Evolutionary conservation across 306 rosid species (phyloP).

Genomic region (Cicer yamashitae): DNA sequence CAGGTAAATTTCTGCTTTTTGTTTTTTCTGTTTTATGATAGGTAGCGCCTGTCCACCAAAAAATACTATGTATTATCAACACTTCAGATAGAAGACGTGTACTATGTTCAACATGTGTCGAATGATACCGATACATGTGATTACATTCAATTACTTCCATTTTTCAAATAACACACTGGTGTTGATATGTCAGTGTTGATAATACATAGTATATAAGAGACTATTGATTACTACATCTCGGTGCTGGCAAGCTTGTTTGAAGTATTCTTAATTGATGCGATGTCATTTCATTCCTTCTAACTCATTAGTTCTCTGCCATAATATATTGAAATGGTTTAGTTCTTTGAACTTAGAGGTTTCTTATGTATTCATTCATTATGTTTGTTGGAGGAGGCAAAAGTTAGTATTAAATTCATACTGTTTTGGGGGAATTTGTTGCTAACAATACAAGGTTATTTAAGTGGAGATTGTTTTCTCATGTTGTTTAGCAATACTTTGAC

Average conservation of each 20-base stretch:
- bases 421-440: conserved; percentile 7
- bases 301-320: conserved; percentile 3
- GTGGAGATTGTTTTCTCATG: conserved; percentile 18
- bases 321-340: conserved; percentile 16
- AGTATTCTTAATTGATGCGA: not conserved
- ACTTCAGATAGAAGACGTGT: no score
- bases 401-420: not conserved
- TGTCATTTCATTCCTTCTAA: conserved; percentile 6
- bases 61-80: no score
- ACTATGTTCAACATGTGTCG: no score
- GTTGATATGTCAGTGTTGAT: no score
- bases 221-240: conserved; percentile 7
- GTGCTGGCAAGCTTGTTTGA: conserved; percentile 12
- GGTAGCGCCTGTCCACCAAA: no score
- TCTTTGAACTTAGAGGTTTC: conserved; percentile 17
- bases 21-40: conserved; percentile 25
- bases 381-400: conserved; percentile 2
- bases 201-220: not conserved
- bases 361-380: not conserved
- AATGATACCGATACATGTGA: no score
- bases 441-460: conserved; percentile 1
- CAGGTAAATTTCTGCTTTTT: conserved; percentile 55
- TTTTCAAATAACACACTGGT: no score
- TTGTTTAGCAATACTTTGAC: conserved; percentile 16
- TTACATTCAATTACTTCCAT: no score